phyloP scores from a whole-genome alignment of 1,284 basidiomycete species.

The Filobasidium uniguttulatum region DNA sequence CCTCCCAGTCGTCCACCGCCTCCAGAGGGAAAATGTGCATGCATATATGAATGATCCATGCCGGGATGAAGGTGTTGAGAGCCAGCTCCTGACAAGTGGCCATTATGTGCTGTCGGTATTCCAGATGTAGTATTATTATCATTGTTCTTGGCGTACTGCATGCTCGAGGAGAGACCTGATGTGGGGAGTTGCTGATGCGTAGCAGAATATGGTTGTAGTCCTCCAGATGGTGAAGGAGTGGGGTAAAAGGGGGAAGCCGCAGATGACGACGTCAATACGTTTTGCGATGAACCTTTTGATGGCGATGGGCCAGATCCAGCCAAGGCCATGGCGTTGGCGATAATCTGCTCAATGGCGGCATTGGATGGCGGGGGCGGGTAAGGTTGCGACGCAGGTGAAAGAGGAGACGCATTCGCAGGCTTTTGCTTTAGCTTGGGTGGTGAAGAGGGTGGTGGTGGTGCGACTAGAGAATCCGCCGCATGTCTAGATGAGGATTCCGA shows the following conservation, averaged over 20 bases:
- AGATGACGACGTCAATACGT: background rate
- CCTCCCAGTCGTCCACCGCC: background rate
- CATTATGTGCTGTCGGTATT: no score
- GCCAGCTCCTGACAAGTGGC: no score
- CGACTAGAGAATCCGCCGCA: no score
- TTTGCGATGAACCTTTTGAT: background rate
- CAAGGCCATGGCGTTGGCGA: constrained; percentile 15
- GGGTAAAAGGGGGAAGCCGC: no score
- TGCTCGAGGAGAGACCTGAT: background rate
- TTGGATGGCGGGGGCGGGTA: constrained; percentile 8
- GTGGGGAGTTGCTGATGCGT: background rate
- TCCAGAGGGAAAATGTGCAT: no score
- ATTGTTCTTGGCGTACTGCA: background rate
- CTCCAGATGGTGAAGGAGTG: background rate
- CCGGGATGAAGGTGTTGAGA: no score
- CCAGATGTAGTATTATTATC: background rate
- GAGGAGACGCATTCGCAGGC: background rate
- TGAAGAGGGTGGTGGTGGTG: background rate
- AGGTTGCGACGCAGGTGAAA: background rate
- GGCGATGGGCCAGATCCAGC: constrained; percentile 2
- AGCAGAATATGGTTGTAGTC: background rate
- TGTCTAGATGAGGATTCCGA: no score
- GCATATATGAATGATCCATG: no score
- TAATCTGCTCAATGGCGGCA: constrained; percentile 14
- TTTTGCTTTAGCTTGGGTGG: background rate